These are phyloP conservation scores for Penicillium palitans DNA, from an alignment of 2,329 filamentous ascomycete species.

Conservation along the genomic window DNA sequence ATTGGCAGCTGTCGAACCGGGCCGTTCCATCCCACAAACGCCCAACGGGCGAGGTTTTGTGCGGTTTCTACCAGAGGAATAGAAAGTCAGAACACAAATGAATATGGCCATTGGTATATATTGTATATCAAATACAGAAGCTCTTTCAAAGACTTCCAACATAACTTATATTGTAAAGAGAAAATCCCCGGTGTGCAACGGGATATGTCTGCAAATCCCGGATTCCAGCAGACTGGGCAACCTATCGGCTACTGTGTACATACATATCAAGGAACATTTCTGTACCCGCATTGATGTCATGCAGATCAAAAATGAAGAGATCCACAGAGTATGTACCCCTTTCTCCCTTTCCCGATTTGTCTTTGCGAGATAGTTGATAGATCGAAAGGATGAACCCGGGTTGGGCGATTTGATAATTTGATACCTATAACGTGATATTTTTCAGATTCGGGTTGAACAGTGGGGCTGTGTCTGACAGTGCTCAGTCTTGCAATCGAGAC, in stretches of 20 bases:
- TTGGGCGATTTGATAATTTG: background rate
- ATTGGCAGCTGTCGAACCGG: conserved; percentile 13
- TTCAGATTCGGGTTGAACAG: background rate
- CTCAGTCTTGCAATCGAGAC: background rate
- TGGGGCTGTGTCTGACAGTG: background rate
- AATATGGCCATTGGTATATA: background rate
- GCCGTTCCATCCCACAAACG: conserved; percentile 11
- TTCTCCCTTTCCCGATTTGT: background rate
- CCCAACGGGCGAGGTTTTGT: conserved; percentile 10
- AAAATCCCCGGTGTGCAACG: background rate
- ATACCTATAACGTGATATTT: conserved; percentile 1
- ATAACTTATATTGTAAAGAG: background rate
- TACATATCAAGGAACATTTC: background rate
- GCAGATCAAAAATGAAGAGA: conserved; percentile 2
- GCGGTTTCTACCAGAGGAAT: background rate
- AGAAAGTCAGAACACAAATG: background rate
- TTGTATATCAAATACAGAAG: background rate
- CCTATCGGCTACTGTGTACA: conserved; percentile 1
- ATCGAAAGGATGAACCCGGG: conserved; percentile 2
- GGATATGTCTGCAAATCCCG: background rate
- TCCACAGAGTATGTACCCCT: background rate
- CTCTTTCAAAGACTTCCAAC: no score
- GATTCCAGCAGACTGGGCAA: conserved; percentile 6
- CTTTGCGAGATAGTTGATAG: background rate
- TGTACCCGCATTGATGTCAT: background rate